Base-by-base conservation (phyloP, 202 grass and related monocot genomes). In the Panicum hallii region DNA sequence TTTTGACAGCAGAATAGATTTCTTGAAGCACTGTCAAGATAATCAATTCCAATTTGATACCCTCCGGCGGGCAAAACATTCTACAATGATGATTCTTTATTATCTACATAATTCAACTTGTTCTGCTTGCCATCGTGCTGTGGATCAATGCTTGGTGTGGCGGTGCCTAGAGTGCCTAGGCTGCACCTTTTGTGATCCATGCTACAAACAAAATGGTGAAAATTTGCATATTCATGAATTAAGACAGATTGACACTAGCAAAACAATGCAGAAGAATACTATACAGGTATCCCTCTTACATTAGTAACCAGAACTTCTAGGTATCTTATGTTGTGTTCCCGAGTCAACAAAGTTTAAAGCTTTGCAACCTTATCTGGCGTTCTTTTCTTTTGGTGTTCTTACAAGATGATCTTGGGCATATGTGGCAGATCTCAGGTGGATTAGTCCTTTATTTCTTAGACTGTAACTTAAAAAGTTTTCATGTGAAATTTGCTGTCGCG, bases 61-160 rank as follows among this genome's bases (percentile, higher is more conserved):
- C 68, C 87, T 98, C 22, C 89, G 95, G 55, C 82, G 95, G 15
- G 95, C 95, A 80, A 98, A 98, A 32, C 95, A 98, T 70, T 93
- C 95, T 23, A 95, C 95, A 74, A 92, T 95, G 92, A 98, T 95
- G 95, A 90, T 98, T 67, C 83, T 98, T 64, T 91, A 95, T 91
- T 89, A 91, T 70, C 92, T 98, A 50, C 93, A 95, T 77, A 88
- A 90, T 81, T 88, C 83, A 6, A 30, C 53, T 47, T 98, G 95
- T 84, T 81, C 70, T 61, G 63, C 63, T 57, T 98, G 95, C 70
- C 90, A 90, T 54, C 32, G 9, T 77, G 64, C 85, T 63, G 88
- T 93, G 73, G 84, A 91, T 82, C 83, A 90, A 47, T 42, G 81
- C 74, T 85, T 91, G 63, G 82, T 53, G 2, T 98, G 95, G 95